Conservation (phyloP, 73 alveolate species). For the Tetrahymena borealis region DNA sequence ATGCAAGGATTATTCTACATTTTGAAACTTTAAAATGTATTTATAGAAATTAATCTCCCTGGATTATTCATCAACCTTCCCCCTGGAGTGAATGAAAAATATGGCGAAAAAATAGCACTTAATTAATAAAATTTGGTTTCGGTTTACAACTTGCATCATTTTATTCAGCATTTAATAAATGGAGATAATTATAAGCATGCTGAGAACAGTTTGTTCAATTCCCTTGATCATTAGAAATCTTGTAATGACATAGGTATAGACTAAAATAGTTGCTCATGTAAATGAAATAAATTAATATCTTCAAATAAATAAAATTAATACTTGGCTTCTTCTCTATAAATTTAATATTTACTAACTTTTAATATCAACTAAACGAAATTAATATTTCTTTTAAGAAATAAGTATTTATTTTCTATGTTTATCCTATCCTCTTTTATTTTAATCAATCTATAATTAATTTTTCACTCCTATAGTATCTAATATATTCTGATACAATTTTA, state of each 20-base stretch:
- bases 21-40: not conserved
- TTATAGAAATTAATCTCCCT: not conserved
- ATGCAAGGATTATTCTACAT: constrained; percentile 14
- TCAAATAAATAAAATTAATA: too few species aligned
- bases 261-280: not conserved
- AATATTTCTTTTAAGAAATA: too few species aligned
- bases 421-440: too few species aligned
- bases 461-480: too few species aligned
- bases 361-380: too few species aligned
- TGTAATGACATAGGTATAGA: not conserved
- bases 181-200: not conserved
- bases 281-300: too few species aligned
- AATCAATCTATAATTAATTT: too few species aligned
- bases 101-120: not conserved
- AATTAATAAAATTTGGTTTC: not conserved
- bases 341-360: too few species aligned
- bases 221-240: not conserved
- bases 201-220: not conserved
- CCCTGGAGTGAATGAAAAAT: not conserved
- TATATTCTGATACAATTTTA: too few species aligned
- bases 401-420: too few species aligned
- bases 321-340: too few species aligned
- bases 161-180: not conserved
- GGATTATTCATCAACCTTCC: not conserved
- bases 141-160: not conserved